Evolutionary conservation across 805 yeast genomes (phyloP), one percentile per base, ranked within the genome.

Genomic region (Ogataea allantospora): DNA sequence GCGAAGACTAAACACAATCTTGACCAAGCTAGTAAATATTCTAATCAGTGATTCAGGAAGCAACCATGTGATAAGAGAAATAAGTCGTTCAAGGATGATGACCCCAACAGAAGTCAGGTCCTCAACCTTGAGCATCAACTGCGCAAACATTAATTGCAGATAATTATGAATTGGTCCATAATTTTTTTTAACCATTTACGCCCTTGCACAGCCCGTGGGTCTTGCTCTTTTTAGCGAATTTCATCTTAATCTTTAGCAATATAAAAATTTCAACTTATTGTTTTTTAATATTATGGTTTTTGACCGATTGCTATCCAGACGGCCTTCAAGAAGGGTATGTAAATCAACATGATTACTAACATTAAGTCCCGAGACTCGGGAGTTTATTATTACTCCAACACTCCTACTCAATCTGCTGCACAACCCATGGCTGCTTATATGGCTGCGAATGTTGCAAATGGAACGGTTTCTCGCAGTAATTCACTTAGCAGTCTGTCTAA

Each of bases 271-370:
- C 40, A 8, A 26, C 12, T 19, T 13, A 10, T 15, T 30, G 18
- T 25, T 30, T 23, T 36, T 36, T 21, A 5, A 7, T 20, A 26
- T 27, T 31, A 55, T 56, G 61, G 60, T 49, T 23, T 40, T 56
- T 13, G 53, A 52, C 12, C 52, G 47, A 27, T 38, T 55, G 13
- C 46, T 57, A 10, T 38, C 54, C 5, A 54, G 55, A 43, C 41
- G 49, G 7, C 56, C 60, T 5, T 49, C 58, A 6, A 51, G 58
- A 47, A 55, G 51, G 39, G 60, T 55, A 48, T 27, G 61, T 33
- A 28, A 23, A 14, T 12, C 24, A 15, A 17, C 13, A 18, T 9
- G 6, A 11, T 16, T n/a, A 16, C 39, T 31, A 25, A 33, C 31
- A 11, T 7, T 2, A 33, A 51, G 53, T 51, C 57, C 6, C 46